A percentile compares a stretch with the other conserved stretches of the same genome.
phyloP scores from a whole-genome alignment of 2,329 filamentous ascomycete genomes.

The Bimuria novae-zelandiae region DNA sequence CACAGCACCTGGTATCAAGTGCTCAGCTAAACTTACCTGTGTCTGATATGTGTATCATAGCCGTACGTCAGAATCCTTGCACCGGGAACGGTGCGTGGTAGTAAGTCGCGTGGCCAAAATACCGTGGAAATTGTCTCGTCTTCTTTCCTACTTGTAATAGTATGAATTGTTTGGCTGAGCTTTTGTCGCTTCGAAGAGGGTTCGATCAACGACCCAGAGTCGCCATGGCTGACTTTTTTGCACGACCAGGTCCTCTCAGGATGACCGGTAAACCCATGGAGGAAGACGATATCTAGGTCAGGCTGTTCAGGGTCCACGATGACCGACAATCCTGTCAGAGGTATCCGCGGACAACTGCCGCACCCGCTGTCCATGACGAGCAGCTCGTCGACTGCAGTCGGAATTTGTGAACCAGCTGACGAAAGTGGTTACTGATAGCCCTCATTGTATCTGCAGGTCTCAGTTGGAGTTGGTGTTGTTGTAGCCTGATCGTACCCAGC shows the following conservation, averaged over 20 bases:
- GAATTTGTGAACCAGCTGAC: background rate
- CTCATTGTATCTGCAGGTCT: no score
- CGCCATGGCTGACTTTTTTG: constrained; percentile 1
- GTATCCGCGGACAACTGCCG: background rate
- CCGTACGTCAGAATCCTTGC: constrained; percentile 17
- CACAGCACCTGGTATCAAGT: no score
- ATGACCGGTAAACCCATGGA: constrained; percentile 19
- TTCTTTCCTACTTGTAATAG: background rate
- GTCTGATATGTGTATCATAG: constrained; percentile 20
- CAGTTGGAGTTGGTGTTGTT: background rate
- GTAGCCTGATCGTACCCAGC: background rate
- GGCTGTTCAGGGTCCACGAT: constrained; percentile 15
- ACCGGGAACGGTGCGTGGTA: constrained; percentile 9
- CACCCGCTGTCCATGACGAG: background rate
- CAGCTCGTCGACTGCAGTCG: no score
- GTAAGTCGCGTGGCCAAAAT: constrained; percentile 16
- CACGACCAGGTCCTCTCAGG: constrained; percentile 18
- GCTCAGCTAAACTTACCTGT: no score
- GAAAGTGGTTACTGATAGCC: background rate
- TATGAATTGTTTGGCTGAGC: constrained; percentile 5
- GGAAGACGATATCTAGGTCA: constrained; percentile 16
- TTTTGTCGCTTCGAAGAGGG: constrained; percentile 16
- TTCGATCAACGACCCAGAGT: constrained; percentile 6
- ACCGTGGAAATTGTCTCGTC: background rate
- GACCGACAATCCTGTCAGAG: constrained; percentile 15